A percentile compares a stretch with the other conserved stretches of the same genome.
These are phyloP conservation scores for Andalucia godoyi DNA, from an alignment of 78 protist species.

Conservation along the genomic window DNA sequence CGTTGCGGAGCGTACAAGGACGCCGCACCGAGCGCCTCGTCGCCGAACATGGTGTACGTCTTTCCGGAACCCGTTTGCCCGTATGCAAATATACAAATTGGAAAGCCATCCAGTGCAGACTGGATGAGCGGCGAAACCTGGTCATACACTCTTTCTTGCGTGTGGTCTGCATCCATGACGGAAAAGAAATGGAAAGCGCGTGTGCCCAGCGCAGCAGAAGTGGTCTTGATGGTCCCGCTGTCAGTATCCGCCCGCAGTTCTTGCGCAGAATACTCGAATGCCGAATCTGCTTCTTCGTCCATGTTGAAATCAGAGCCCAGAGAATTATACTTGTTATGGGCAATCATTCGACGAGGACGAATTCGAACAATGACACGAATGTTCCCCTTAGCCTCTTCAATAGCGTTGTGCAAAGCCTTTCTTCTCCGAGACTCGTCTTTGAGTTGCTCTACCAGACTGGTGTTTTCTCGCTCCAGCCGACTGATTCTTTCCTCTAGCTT, in stretches of 20 bases:
- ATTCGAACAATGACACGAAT: slow-evolving; percentile 38
- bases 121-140: slow-evolving; percentile 46
- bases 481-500: no score
- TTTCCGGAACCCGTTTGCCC: slow-evolving; percentile 62
- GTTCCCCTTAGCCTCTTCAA: slow-evolving; percentile 30
- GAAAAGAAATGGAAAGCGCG: neutral
- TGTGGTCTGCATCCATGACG: neutral
- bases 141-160: slow-evolving; percentile 36
- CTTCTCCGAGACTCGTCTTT: neutral
- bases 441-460: no score
- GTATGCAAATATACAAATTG: slow-evolving; percentile 53
- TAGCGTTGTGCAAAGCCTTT: neutral
- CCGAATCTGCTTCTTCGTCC: no score
- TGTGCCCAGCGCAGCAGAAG: neutral
- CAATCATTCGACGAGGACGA: no score
- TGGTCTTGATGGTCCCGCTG: neutral
- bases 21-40: no score
- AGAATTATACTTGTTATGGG: no score
- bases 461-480: no score
- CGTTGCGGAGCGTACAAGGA: neutral
- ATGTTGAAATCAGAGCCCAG: no score
- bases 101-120: slow-evolving; percentile 53
- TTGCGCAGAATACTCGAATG: no score
- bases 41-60: slow-evolving; percentile 38
- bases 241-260: neutral